Percentiles rank a stretch among this genome's conserved stretches.
Evolutionary conservation across 192 early-diverging fungal species (phyloP).

Genomic region (Chytriomyces sp.): DNA sequence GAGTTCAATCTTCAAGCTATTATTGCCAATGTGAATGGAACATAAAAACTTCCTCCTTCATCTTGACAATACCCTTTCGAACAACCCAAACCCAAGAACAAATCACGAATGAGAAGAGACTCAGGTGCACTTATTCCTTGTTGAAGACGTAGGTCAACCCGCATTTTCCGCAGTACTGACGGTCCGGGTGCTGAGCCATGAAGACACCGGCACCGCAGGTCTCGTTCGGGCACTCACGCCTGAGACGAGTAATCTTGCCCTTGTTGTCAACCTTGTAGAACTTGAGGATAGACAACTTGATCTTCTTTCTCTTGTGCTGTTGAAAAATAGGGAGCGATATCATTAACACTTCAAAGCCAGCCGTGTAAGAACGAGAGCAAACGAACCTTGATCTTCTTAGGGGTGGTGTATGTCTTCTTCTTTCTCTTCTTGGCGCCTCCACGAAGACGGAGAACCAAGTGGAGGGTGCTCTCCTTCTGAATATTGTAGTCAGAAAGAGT

Average conservation of each 20-base stretch:
- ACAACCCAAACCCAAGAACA: no score
- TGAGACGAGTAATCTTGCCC: constrained; percentile 97
- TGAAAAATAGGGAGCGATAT: not conserved
- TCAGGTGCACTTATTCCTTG: constrained; percentile 67
- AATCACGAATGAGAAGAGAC: no score
- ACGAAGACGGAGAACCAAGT: constrained; percentile 70
- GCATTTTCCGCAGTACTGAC: constrained; percentile 98
- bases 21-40: no score
- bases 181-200: constrained; percentile 97
- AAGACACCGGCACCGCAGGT: constrained; percentile 99
- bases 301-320: constrained; percentile 97
- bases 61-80: no score
- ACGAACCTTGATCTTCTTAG: constrained; percentile 91
- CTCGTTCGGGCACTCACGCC: constrained; percentile 96
- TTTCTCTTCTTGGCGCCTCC: constrained; percentile 90
- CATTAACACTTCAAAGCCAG: not conserved
- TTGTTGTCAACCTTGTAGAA: constrained; percentile 99
- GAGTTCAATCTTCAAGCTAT: no score
- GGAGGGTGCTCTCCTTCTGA: constrained; percentile 72
- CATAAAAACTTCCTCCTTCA: no score
- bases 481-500: constrained; percentile 77
- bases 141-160: constrained; percentile 95
- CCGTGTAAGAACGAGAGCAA: not conserved
- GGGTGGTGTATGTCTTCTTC: constrained; percentile 99
- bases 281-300: constrained; percentile 98